Percentiles rank a stretch among this genome's conserved stretches.
Conservation (phyloP, 2,329 filamentous ascomycete species). For the Paramyrothecium roridum region DNA sequence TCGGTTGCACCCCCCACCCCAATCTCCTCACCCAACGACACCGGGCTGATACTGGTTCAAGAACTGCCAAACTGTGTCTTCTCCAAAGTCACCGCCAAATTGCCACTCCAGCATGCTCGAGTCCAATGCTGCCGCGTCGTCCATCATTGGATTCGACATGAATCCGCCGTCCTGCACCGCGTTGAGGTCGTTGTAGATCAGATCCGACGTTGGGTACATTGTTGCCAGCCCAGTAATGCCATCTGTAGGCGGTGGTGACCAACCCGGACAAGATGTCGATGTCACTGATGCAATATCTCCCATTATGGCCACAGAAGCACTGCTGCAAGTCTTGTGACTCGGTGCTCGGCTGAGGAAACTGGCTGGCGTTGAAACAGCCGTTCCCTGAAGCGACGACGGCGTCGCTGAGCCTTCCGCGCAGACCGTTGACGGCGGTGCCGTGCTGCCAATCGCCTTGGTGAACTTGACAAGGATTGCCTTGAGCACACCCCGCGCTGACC, state of each 20-base stretch:
- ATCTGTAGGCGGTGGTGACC: conserved; percentile 41
- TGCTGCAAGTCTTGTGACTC: neutral
- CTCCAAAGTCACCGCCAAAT: conserved; percentile 53
- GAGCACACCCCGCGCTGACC: conserved; percentile 51
- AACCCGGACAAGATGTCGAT: conserved; percentile 11
- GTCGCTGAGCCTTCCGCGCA: conserved; percentile 11
- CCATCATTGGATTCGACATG: conserved; percentile 14
- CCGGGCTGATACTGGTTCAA: conserved; percentile 45
- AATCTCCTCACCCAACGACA: conserved; percentile 5
- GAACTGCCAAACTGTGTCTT: conserved; percentile 54
- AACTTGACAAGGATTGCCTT: conserved; percentile 52
- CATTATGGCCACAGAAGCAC: conserved; percentile 5
- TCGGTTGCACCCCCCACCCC: too few relatives aligned
- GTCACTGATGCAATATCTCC: conserved; percentile 6
- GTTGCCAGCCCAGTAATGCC: conserved; percentile 50
- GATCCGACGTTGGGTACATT: conserved; percentile 54
- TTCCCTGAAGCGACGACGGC: conserved; percentile 1
- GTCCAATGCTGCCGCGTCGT: conserved; percentile 6
- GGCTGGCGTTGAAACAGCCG: neutral
- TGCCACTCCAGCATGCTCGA: conserved; percentile 32
- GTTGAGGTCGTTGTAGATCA: conserved; percentile 54
- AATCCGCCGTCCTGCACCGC: conserved; percentile 31
- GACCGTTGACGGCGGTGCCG: conserved; percentile 11
- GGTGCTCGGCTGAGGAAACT: too few relatives aligned
- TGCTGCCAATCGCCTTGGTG: conserved; percentile 42